Conservation (phyloP, 306 rosid genomes). For the Canavalia ensiformis region DNA sequence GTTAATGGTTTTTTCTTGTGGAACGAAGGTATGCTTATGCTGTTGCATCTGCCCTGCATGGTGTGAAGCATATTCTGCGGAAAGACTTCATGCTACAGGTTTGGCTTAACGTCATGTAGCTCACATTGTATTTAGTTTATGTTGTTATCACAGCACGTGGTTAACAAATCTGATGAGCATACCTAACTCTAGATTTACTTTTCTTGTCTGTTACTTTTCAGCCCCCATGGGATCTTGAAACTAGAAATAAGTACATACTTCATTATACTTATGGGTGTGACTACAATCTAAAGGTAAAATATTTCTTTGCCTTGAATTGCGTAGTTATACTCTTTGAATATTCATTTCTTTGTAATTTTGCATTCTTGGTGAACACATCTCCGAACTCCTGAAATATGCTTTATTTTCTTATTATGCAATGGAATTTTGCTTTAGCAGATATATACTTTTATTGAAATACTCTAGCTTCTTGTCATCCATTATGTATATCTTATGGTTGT, state of each 20-base stretch:
- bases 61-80: conserved; percentile 86
- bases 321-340: conserved; percentile 8
- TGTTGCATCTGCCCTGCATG: conserved; percentile 94
- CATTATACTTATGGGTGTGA: conserved; percentile 96
- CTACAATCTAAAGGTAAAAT: conserved; percentile 79
- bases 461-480: conserved; percentile 2
- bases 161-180: not conserved
- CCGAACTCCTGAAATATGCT: conserved; percentile 27
- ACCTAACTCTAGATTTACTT: conserved; percentile 23
- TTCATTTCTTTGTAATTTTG: not conserved
- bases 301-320: conserved; percentile 33
- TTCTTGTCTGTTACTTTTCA: conserved; percentile 58
- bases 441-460: conserved; percentile 14
- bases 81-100: conserved; percentile 99
- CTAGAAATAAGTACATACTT: conserved; percentile 71
- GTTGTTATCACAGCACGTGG: conserved; percentile 26
- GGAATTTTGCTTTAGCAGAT: conserved; percentile 33
- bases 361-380: conserved; percentile 5
- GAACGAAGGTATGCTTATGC: conserved; percentile 93
- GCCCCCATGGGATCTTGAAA: conserved; percentile 96
- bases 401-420: conserved; percentile 30
- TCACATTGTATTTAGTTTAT: conserved; percentile 38
- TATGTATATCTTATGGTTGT: conserved; percentile 17
- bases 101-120: conserved; percentile 35
- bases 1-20: conserved; percentile 39